phyloP scores from a whole-genome alignment of 345 rosid species.

The Pistacia atlantica region DNA sequence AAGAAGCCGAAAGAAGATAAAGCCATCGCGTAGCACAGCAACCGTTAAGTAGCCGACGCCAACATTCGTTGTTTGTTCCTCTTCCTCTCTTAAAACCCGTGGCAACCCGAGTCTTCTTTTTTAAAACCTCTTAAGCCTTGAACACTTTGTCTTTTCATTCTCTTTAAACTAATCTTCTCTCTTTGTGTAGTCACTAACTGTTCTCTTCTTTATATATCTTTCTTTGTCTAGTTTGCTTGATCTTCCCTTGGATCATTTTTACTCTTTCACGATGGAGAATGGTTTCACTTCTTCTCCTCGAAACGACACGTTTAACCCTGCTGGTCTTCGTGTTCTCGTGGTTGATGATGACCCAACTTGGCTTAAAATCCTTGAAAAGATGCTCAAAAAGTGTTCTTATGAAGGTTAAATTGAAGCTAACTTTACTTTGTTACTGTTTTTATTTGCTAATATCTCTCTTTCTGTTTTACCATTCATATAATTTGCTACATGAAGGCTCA shows the following conservation, averaged over 20 bases:
- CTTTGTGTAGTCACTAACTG: not conserved
- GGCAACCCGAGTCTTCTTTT: slow-evolving; percentile 29
- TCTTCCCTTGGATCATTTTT: not conserved
- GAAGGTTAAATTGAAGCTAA: slow-evolving; percentile 52
- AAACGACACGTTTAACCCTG: slow-evolving; percentile 56
- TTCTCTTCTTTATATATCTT: slow-evolving; percentile 9
- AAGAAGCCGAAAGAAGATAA: slow-evolving; percentile 10
- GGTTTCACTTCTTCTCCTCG: slow-evolving; percentile 67
- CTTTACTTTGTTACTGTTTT: slow-evolving; percentile 11
- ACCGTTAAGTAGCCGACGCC: slow-evolving; percentile 67
- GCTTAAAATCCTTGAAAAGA: slow-evolving; percentile 97
- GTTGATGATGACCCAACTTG: slow-evolving; percentile 97
- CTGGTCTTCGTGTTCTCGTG: slow-evolving; percentile 92
- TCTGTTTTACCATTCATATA: not conserved
- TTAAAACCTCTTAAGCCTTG: slow-evolving; percentile 21
- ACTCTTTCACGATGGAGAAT: slow-evolving; percentile 47
- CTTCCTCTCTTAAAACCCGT: slow-evolving; percentile 31
- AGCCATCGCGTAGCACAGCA: slow-evolving; percentile 39
- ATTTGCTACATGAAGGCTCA: not conserved
- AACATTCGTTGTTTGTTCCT: slow-evolving; percentile 39
- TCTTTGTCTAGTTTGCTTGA: not conserved
- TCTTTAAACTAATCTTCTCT: not conserved
- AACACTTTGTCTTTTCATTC: slow-evolving; percentile 7
- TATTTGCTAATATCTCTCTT: slow-evolving; percentile 8
- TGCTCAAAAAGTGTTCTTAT: slow-evolving; percentile 93